Percentiles rank a stretch among this genome's conserved stretches.
Evolutionary conservation across 805 yeast species (phyloP).

Genomic region (Wickerhamiella alocasiicola): DNA sequence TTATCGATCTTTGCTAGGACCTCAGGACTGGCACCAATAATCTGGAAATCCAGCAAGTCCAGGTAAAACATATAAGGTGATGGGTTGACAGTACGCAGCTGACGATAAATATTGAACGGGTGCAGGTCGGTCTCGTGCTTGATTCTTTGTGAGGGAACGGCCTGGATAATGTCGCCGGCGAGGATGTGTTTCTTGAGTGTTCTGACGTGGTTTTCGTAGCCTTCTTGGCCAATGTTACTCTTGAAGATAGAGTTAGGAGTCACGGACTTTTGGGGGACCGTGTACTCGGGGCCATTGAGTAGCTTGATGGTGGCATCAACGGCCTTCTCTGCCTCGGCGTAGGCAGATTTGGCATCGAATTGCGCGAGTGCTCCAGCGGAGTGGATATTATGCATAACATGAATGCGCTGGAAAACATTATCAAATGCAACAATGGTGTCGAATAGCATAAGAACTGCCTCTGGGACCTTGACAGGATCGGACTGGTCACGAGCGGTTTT

Average conservation of each 20-base stretch:
- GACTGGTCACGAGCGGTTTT: constrained; percentile 59
- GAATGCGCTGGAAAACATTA: constrained; percentile 86
- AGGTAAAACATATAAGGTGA: constrained; percentile 94
- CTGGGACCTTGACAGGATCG: constrained; percentile 79
- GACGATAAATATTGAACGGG: constrained; percentile 93
- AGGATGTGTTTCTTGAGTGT: constrained; percentile 67
- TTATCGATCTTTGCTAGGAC: constrained; percentile 74
- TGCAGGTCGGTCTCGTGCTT: constrained; percentile 90
- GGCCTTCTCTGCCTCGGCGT: constrained; percentile 43
- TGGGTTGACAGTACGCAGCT: constrained; percentile 89
- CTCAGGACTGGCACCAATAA: constrained; percentile 97
- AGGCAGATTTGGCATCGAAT: constrained; percentile 37
- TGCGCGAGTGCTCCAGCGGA: constrained; percentile 7
- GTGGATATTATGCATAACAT: constrained; percentile 70
- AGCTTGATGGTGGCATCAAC: constrained; percentile 36
- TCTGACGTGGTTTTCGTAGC: constrained; percentile 75
- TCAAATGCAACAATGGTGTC: constrained; percentile 87
- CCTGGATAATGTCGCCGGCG: constrained; percentile 91
- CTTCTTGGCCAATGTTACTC: constrained; percentile 87
- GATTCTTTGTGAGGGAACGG: constrained; percentile 95
- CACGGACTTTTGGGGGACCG: constrained; percentile 68
- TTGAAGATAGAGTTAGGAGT: constrained; percentile 53
- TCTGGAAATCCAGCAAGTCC: constrained; percentile 82
- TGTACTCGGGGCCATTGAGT: constrained; percentile 27
- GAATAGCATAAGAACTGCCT: constrained; percentile 80